Evolutionary conservation across 306 rosid genomes (phyloP).

Genomic region (Gleditsia sinensis): DNA sequence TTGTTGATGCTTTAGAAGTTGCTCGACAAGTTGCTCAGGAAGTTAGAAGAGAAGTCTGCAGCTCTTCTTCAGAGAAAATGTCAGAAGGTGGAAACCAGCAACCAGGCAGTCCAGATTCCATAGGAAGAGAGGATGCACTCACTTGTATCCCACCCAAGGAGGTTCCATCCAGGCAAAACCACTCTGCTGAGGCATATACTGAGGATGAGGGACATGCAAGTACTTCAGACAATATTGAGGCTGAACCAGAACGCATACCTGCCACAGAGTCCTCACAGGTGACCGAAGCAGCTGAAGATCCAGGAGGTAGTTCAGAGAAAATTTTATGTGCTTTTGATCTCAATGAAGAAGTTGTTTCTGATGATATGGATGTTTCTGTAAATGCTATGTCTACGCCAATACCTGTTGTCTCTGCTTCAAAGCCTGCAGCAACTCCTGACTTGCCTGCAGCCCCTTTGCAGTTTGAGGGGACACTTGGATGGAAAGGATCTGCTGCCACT

Average conservation of each 20-base stretch:
- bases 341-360: constrained; percentile 70
- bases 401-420: constrained; percentile 74
- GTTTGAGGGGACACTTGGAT: constrained; percentile 86
- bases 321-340: constrained; percentile 74
- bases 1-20: constrained; percentile 23
- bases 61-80: constrained; percentile 74
- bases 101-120: constrained; percentile 67
- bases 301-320: constrained; percentile 61
- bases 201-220: constrained; percentile 42
- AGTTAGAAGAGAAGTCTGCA: constrained; percentile 77
- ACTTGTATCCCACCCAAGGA: constrained; percentile 45
- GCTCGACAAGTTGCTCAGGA: constrained; percentile 27
- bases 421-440: constrained; percentile 58
- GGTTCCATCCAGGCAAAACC: constrained; percentile 50
- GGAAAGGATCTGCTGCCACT: constrained; percentile 91
- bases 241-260: constrained; percentile 45
- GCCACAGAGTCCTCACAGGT: constrained; percentile 63
- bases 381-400: constrained; percentile 57
- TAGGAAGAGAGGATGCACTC: constrained; percentile 47
- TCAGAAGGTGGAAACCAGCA: constrained; percentile 58
- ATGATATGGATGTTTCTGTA: constrained; percentile 59
- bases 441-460: constrained; percentile 63
- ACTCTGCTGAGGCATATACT: constrained; percentile 52
- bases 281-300: constrained; percentile 70
- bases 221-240: constrained; percentile 42